Conservation (phyloP, 164 flowering plant species). For the Berberis vulgaris region DNA sequence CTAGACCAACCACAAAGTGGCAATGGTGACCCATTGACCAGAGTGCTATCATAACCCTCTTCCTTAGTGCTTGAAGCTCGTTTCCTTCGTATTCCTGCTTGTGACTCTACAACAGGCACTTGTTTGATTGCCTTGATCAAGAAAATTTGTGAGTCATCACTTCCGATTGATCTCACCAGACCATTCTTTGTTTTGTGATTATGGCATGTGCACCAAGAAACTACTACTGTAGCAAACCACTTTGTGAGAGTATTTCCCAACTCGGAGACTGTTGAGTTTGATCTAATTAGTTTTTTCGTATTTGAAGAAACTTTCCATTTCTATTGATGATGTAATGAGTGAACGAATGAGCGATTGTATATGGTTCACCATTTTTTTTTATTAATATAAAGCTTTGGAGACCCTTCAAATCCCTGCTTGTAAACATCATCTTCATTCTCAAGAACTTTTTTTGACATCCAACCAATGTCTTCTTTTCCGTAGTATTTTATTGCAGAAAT, state of each 20-base stretch:
- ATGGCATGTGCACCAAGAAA: too few relatives aligned
- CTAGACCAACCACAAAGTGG: constrained; percentile 30
- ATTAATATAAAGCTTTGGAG: too few relatives aligned
- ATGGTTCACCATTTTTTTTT: too few relatives aligned
- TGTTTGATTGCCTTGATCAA: constrained; percentile 29
- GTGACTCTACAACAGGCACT: constrained; percentile 54
- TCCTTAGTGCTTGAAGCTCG: constrained; percentile 36
- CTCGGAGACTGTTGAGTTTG: too few relatives aligned
- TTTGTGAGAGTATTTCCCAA: too few relatives aligned
- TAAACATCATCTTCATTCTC: constrained; percentile 59
- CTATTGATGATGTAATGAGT: too few relatives aligned
- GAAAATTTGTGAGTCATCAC: constrained; percentile 57
- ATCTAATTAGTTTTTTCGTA: too few relatives aligned
- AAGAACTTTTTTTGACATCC: constrained; percentile 34
- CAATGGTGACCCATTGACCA: constrained; percentile 65
- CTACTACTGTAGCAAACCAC: too few relatives aligned
- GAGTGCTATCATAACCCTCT: constrained; percentile 69
- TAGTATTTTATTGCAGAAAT: constrained; percentile 66
- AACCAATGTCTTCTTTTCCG: constrained; percentile 58
- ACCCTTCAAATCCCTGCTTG: constrained; percentile 24
- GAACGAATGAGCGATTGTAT: too few relatives aligned
- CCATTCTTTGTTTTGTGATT: constrained; percentile 27
- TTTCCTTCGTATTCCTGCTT: constrained; percentile 35
- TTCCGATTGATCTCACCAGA: constrained; percentile 46
- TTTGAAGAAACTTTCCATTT: too few relatives aligned